Percentiles rank a stretch among this genome's conserved stretches.
Conservation (phyloP, 1,139 yeast genomes). For the Arxiozyma bovina region DNA sequence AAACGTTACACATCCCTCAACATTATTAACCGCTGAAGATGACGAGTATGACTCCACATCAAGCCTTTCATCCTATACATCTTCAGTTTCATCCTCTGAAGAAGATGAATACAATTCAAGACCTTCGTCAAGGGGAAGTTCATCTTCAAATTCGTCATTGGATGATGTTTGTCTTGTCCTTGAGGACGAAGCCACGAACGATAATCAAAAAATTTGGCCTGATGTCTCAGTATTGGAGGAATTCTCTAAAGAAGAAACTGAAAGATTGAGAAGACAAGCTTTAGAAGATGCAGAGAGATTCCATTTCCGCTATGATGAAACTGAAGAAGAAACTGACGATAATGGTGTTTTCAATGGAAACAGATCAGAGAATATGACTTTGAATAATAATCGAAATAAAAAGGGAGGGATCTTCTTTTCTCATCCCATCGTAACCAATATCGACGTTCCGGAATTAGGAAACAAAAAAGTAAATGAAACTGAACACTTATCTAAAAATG, state of each 20-base stretch:
- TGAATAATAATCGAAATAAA: constrained; percentile 7
- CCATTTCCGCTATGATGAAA: constrained; percentile 31
- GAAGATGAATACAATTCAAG: constrained; percentile 26
- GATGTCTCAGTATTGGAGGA: constrained; percentile 68
- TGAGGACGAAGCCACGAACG: constrained; percentile 40
- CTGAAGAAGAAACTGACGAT: constrained; percentile 23
- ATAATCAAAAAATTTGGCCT: constrained; percentile 53
- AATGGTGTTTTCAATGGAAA: background rate
- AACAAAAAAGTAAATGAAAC: constrained; percentile 55
- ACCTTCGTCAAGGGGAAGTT: constrained; percentile 34
- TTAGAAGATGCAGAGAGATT: constrained; percentile 36
- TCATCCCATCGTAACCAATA: constrained; percentile 35
- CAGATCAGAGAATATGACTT: constrained; percentile 9
- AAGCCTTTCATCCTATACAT: constrained; percentile 7
- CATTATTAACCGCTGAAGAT: constrained; percentile 5
- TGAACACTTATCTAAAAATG: constrained; percentile 40
- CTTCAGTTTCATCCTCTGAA: constrained; percentile 9
- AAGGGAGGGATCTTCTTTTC: constrained; percentile 33
- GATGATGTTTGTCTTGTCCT: constrained; percentile 85
- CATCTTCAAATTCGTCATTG: constrained; percentile 62
- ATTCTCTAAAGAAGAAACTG: constrained; percentile 61
- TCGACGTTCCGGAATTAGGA: constrained; percentile 35
- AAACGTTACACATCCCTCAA: background rate
- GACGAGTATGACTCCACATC: constrained; percentile 7
- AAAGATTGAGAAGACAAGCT: constrained; percentile 39